A percentile compares a stretch with the other conserved stretches of the same genome.
phyloP scores from a whole-genome alignment of 1,284 basidiomycete species.

The Chiua sp. region DNA sequence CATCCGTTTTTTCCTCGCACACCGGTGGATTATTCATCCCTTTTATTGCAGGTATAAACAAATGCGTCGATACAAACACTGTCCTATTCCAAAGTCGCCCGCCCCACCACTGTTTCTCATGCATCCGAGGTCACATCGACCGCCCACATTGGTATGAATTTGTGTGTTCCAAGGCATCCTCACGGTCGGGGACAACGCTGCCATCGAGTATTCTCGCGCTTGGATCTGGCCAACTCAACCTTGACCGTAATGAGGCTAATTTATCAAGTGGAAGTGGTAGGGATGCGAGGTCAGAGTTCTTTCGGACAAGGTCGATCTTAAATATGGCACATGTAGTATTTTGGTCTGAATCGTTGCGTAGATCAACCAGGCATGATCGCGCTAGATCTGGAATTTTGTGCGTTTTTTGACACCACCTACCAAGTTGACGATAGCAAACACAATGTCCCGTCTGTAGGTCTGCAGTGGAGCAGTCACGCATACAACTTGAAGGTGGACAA shows the following conservation, averaged over 20 bases:
- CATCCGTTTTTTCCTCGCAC: conserved; percentile 46
- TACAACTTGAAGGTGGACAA: conserved; percentile 77
- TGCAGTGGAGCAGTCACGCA: conserved; percentile 75
- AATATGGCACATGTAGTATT: neutral
- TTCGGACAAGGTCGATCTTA: conserved; percentile 87
- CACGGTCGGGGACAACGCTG: conserved; percentile 74
- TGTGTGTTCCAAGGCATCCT: conserved; percentile 95
- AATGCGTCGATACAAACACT: conserved; percentile 66
- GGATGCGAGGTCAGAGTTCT: conserved; percentile 93
- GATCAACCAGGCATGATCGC: conserved; percentile 90
- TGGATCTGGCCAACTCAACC: conserved; percentile 93
- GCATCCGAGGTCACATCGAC: conserved; percentile 73
- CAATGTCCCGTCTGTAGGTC: conserved; percentile 69
- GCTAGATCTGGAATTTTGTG: conserved; percentile 85
- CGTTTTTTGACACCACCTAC: conserved; percentile 72
- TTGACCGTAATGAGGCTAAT: conserved; percentile 93
- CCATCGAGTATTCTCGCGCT: conserved; percentile 90
- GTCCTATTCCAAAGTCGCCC: conserved; percentile 49
- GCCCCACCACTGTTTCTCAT: conserved; percentile 87
- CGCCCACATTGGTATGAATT: conserved; percentile 75
- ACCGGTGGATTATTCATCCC: neutral
- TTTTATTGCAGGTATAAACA: conserved; percentile 59
- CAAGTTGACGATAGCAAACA: conserved; percentile 58
- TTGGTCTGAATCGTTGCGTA: conserved; percentile 4
- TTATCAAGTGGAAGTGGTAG: conserved; percentile 84